Evolutionary conservation across 2,329 filamentous ascomycete genomes (phyloP).

Genomic region (Pseudogymnoascus sp.): DNA sequence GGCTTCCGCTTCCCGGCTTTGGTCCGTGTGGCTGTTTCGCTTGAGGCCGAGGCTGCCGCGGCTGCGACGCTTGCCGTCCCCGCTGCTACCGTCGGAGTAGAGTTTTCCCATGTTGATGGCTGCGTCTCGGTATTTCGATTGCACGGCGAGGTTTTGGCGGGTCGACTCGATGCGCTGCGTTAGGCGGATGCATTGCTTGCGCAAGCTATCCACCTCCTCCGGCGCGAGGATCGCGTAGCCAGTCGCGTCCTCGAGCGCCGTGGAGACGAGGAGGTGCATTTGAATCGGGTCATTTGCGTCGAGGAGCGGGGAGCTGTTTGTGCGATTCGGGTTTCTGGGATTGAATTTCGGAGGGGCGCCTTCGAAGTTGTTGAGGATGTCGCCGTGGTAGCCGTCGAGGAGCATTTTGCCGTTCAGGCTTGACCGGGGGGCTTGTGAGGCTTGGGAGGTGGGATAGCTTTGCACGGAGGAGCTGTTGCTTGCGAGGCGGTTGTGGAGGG

Average conservation of each 20-base stretch:
- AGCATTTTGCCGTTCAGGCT: conserved; percentile 37
- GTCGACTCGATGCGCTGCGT: conserved; percentile 72
- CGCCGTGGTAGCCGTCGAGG: conserved; percentile 50
- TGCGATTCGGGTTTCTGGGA: conserved; percentile 46
- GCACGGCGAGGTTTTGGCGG: conserved; percentile 73
- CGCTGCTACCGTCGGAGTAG: conserved; percentile 53
- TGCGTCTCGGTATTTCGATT: conserved; percentile 91
- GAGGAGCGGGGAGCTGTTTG: conserved; percentile 47
- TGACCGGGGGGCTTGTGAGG: not conserved
- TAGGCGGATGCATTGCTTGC: conserved; percentile 72
- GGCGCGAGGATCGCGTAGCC: conserved; percentile 78
- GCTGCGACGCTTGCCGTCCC: conserved; percentile 40
- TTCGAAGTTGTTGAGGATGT: conserved; percentile 45
- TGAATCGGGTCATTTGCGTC: conserved; percentile 66
- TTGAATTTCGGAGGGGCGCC: conserved; percentile 46
- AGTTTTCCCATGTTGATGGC: conserved; percentile 78
- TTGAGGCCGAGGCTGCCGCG: conserved; percentile 40
- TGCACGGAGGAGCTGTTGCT: not conserved
- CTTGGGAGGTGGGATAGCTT: not conserved
- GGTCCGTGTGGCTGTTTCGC: conserved; percentile 30
- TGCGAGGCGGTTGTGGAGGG: not conserved
- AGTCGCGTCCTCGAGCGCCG: conserved; percentile 80
- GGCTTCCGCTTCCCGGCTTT: conserved; percentile 51
- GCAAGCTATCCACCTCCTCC: conserved; percentile 84
- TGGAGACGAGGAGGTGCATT: conserved; percentile 88